Evolutionary conservation across 2,329 filamentous ascomycete species (phyloP).

Genomic region (Cladophialophora bantiana): DNA sequence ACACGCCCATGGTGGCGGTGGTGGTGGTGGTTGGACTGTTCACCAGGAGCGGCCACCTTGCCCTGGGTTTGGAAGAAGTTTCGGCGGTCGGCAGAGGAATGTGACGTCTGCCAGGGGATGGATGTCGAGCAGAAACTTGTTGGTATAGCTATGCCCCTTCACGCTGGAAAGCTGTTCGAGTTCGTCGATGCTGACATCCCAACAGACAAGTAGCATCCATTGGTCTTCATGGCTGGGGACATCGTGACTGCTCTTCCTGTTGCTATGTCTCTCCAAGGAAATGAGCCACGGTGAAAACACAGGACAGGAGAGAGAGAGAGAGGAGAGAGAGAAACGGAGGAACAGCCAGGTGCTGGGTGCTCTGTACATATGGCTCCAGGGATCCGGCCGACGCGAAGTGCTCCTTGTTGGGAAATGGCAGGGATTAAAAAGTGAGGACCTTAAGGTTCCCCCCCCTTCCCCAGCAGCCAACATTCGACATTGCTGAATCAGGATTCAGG

Average conservation of each 20-base stretch:
- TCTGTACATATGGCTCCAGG: not conserved
- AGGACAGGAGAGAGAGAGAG: not conserved
- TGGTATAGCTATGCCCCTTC: not conserved
- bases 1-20: not conserved
- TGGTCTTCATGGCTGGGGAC: not conserved
- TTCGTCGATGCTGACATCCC: not conserved
- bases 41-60: not conserved
- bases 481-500: too few species aligned
- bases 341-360: not conserved
- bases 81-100: not conserved
- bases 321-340: not conserved
- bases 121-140: not conserved
- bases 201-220: not conserved
- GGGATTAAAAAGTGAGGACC: slow-evolving; percentile 6
- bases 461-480: not conserved
- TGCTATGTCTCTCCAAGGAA: not conserved
- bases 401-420: not conserved
- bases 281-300: not conserved
- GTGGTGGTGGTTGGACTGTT: not conserved
- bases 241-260: not conserved
- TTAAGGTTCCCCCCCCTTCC: not conserved
- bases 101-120: not conserved
- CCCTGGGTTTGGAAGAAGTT: not conserved
- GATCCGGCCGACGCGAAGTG: not conserved
- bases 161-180: not conserved